These are phyloP conservation scores for Pseudogymnoascus sp. DNA, from an alignment of 2,329 filamentous ascomycete genomes.

Conservation along the genomic window DNA sequence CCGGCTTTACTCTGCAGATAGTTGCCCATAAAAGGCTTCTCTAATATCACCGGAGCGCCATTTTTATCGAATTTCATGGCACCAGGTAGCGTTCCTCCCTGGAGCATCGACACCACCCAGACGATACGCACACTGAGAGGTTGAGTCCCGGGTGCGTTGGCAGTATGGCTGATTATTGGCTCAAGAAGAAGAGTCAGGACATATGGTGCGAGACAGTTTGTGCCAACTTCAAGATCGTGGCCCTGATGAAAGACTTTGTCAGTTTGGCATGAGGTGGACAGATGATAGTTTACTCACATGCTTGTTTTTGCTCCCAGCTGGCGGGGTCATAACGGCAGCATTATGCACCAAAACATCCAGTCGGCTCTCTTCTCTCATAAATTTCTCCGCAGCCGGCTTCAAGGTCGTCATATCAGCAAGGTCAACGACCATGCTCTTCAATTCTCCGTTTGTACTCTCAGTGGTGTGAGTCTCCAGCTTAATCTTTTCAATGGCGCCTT, in stretches of 20 bases:
- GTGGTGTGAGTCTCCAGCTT: constrained; percentile 19
- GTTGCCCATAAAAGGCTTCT: constrained; percentile 23
- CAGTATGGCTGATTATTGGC: constrained; percentile 17
- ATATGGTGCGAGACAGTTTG: constrained; percentile 21
- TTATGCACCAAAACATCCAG: constrained; percentile 39
- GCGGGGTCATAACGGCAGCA: constrained; percentile 36
- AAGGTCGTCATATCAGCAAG: constrained; percentile 26
- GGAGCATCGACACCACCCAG: constrained; percentile 24
- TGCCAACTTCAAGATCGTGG: constrained; percentile 19
- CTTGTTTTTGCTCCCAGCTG: constrained; percentile 33
- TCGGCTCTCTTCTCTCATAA: constrained; percentile 26
- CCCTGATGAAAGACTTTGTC: neutral
- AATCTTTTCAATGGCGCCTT: constrained; percentile 36
- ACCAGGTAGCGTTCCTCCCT: constrained; percentile 16
- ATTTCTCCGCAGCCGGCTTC: constrained; percentile 22
- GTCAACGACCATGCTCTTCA: constrained; percentile 22
- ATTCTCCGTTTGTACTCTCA: constrained; percentile 1
- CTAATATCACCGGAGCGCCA: constrained; percentile 18
- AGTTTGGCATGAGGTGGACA: neutral
- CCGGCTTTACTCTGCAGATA: constrained; percentile 31
- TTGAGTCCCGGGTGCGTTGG: constrained; percentile 15
- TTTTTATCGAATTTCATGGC: constrained; percentile 23
- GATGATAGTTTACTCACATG: constrained; percentile 14
- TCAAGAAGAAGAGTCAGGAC: constrained; percentile 21
- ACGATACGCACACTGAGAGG: constrained; percentile 27